Percentiles rank a stretch among this genome's conserved stretches.
These are phyloP conservation scores for Blastobotrys peoriensis DNA, from an alignment of 805 yeast species.

Conservation along the genomic window DNA sequence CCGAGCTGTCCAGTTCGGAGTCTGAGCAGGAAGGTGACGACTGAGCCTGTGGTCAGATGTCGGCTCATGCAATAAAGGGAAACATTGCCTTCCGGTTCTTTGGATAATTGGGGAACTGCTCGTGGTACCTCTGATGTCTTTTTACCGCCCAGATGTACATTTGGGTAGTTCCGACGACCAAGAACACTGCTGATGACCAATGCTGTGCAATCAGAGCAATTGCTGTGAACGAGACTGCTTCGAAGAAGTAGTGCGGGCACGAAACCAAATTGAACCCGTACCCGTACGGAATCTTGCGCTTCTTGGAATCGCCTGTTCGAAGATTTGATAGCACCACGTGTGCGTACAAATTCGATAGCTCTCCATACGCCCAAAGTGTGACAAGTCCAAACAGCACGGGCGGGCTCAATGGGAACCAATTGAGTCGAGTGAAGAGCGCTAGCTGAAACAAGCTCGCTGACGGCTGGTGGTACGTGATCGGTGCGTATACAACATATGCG, in stretches of 20 bases:
- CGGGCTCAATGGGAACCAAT: slow-evolving; percentile 8
- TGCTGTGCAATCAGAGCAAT: slow-evolving; percentile 70
- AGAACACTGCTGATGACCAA: slow-evolving; percentile 68
- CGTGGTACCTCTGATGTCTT: slow-evolving; percentile 65
- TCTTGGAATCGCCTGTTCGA: slow-evolving; percentile 50
- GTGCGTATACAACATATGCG: slow-evolving; percentile 46
- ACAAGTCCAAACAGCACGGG: slow-evolving; percentile 14
- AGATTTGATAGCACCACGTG: slow-evolving; percentile 58
- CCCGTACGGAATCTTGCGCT: slow-evolving; percentile 70
- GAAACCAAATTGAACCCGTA: slow-evolving; percentile 76
- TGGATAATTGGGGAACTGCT: slow-evolving; percentile 75
- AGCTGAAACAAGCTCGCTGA: slow-evolving; percentile 11
- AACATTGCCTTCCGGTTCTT: slow-evolving; percentile 69
- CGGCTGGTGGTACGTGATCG: slow-evolving; percentile 28
- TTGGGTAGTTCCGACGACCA: slow-evolving; percentile 64
- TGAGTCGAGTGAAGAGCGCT: slow-evolving; percentile 23
- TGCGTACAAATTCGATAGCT: slow-evolving; percentile 63
- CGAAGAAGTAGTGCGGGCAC: slow-evolving; percentile 95
- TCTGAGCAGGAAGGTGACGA: no score
- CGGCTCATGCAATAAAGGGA: slow-evolving; percentile 66
- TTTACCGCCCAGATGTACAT: slow-evolving; percentile 91
- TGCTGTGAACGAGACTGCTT: slow-evolving; percentile 66
- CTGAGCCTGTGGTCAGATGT: no score
- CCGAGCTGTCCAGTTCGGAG: no score
- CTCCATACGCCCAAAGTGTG: slow-evolving; percentile 41